These are phyloP conservation scores for Dothiorella sarmentorum DNA, from an alignment of 2,329 filamentous ascomycete species.

Conservation along the genomic window DNA sequence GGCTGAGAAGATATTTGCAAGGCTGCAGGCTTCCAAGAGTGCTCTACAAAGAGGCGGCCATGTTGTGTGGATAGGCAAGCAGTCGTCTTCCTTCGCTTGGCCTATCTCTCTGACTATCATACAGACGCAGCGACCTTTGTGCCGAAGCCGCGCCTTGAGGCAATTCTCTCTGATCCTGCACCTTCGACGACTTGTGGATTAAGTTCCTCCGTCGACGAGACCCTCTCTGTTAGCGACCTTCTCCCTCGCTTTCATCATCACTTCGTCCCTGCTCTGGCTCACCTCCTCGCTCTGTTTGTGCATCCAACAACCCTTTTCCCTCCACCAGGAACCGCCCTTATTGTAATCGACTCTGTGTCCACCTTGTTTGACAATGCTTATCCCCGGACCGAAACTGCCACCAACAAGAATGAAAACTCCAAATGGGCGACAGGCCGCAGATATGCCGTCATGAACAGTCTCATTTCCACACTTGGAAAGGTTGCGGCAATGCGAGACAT, in stretches of 20 bases:
- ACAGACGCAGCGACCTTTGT: slow-evolving; percentile 51
- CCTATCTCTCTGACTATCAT: background rate
- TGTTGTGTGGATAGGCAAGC: slow-evolving; percentile 81
- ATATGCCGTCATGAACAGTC: slow-evolving; percentile 63
- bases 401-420: slow-evolving; percentile 42
- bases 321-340: slow-evolving; percentile 59
- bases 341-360: slow-evolving; percentile 77
- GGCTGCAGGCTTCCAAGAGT: slow-evolving; percentile 66
- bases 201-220: slow-evolving; percentile 5
- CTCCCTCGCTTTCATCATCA: slow-evolving; percentile 63
- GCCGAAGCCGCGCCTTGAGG: slow-evolving; percentile 45
- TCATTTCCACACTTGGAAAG: slow-evolving; percentile 61
- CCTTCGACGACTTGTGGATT: slow-evolving; percentile 1
- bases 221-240: slow-evolving; percentile 27
- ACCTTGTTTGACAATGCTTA: slow-evolving; percentile 74
- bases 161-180: slow-evolving; percentile 38
- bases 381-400: slow-evolving; percentile 52
- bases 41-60: slow-evolving; percentile 58
- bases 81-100: no score
- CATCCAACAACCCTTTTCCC: slow-evolving; percentile 64
- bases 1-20: slow-evolving; percentile 35
- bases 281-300: slow-evolving; percentile 69
- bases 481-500: slow-evolving; percentile 70
- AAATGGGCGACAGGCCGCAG: slow-evolving; percentile 49
- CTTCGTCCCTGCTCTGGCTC: slow-evolving; percentile 55